These are phyloP conservation scores for Macadamia tetraphylla DNA, from an alignment of 164 flowering plant species.

Conservation along the genomic window DNA sequence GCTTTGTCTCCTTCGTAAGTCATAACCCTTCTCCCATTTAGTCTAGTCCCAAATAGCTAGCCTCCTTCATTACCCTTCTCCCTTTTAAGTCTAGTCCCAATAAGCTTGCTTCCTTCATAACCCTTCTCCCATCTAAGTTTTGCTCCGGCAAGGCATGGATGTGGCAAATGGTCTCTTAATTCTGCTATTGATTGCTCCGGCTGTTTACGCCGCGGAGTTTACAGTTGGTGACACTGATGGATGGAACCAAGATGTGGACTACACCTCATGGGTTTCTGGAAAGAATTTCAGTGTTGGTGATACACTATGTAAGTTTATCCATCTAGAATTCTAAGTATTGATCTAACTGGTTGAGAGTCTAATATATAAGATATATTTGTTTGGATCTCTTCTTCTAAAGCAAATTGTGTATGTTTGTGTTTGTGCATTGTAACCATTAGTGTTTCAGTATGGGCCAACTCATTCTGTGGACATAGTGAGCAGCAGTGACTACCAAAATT, in stretches of 20 bases:
- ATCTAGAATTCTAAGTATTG: too few relatives aligned
- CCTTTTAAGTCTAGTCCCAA: too few relatives aligned
- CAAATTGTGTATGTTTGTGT: too few relatives aligned
- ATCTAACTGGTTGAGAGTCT: too few relatives aligned
- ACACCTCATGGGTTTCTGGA: slow-evolving; percentile 41
- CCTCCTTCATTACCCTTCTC: too few relatives aligned
- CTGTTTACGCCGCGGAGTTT: slow-evolving; percentile 10
- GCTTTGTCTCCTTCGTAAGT: too few relatives aligned
- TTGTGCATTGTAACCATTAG: neutral
- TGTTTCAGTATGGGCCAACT: slow-evolving; percentile 8
- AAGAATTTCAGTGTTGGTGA: slow-evolving; percentile 60
- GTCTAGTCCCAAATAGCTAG: too few relatives aligned
- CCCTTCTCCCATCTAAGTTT: too few relatives aligned
- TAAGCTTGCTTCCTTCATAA: too few relatives aligned
- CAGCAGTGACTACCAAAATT: slow-evolving; percentile 7
- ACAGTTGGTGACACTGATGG: slow-evolving; percentile 56
- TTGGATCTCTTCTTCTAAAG: too few relatives aligned
- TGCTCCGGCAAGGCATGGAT: slow-evolving; percentile 8
- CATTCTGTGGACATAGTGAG: slow-evolving; percentile 17
- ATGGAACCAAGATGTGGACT: slow-evolving; percentile 60
- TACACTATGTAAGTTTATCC: slow-evolving; percentile 38
- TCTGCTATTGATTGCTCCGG: slow-evolving; percentile 9
- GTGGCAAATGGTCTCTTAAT: slow-evolving; percentile 6
- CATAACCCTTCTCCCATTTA: too few relatives aligned
- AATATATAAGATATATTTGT: too few relatives aligned